A percentile compares a stretch with the other conserved stretches of the same genome.
Evolutionary conservation across 345 rosid species (phyloP).

Genomic region (Aquilaria yunnanensis): DNA sequence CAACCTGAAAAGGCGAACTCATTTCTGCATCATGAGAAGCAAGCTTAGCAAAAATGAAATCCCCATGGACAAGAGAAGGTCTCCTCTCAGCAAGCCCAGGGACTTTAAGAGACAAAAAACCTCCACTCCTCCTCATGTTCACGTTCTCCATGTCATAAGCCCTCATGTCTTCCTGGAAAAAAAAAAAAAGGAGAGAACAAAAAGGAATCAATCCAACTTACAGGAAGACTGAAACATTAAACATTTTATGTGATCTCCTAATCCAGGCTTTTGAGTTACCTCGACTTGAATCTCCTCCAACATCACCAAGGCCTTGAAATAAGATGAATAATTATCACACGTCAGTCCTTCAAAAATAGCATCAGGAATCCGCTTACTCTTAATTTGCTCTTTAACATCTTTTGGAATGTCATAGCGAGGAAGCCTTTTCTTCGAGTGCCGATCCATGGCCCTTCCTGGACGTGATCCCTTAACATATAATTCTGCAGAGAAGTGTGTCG

Average conservation of each 20-base stretch:
- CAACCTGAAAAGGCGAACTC: constrained; percentile 42
- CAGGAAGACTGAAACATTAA: constrained; percentile 3
- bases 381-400: constrained; percentile 51
- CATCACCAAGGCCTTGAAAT: constrained; percentile 55
- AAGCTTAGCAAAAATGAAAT: constrained; percentile 45
- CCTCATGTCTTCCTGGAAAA: constrained; percentile 72
- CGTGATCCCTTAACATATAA: constrained; percentile 37
- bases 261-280: constrained; percentile 31
- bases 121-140: constrained; percentile 48
- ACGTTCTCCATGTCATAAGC: constrained; percentile 66
- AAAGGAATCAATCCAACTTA: not conserved
- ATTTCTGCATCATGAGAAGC: constrained; percentile 26
- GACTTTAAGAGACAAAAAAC: constrained; percentile 52
- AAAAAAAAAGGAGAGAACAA: constrained; percentile 6
- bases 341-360: constrained; percentile 40
- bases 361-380: constrained; percentile 49
- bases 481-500: constrained; percentile 43
- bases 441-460: constrained; percentile 26
- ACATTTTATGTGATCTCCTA: not conserved
- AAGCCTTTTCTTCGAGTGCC: constrained; percentile 38
- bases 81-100: constrained; percentile 94
- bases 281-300: constrained; percentile 87
- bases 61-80: constrained; percentile 88
- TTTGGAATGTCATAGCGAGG: constrained; percentile 60
- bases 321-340: constrained; percentile 39